These are phyloP conservation scores for Vitis riparia DNA, from an alignment of 164 flowering plant species.

Conservation along the genomic window DNA sequence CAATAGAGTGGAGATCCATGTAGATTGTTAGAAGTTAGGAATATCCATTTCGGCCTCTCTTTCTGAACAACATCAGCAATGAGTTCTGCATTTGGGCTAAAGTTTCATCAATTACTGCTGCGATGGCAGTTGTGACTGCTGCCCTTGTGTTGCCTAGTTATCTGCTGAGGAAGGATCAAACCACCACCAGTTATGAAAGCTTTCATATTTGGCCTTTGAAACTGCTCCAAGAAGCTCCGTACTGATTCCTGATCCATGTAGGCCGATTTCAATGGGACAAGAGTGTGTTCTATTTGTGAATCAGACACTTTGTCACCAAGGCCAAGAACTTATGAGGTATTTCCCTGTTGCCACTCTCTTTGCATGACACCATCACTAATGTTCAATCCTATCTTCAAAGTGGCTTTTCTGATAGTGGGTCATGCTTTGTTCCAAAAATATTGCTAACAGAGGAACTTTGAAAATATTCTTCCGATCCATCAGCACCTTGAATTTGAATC, in stretches of 20 bases:
- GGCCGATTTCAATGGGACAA: constrained; percentile 64
- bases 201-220: constrained; percentile 84
- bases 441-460: constrained; percentile 22
- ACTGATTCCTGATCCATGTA: constrained; percentile 60
- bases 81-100: too few species aligned
- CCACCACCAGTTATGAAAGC: constrained; percentile 94
- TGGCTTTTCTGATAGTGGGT: constrained; percentile 16
- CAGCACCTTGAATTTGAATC: constrained; percentile 3
- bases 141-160: constrained; percentile 7
- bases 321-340: constrained; percentile 17
- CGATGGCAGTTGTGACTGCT: too few species aligned
- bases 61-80: too few species aligned
- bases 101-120: too few species aligned
- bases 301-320: constrained; percentile 12
- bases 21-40: background rate
- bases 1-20: constrained; percentile 90
- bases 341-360: constrained; percentile 11
- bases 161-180: constrained; percentile 90
- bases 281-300: constrained; percentile 72
- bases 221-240: constrained; percentile 74
- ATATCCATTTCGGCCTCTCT: too few species aligned
- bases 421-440: constrained; percentile 20
- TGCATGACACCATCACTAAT: constrained; percentile 13
- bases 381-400: constrained; percentile 16
- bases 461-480: constrained; percentile 16